Conservation (phyloP, 129 eudicot species). For the Escallonia rubra region DNA sequence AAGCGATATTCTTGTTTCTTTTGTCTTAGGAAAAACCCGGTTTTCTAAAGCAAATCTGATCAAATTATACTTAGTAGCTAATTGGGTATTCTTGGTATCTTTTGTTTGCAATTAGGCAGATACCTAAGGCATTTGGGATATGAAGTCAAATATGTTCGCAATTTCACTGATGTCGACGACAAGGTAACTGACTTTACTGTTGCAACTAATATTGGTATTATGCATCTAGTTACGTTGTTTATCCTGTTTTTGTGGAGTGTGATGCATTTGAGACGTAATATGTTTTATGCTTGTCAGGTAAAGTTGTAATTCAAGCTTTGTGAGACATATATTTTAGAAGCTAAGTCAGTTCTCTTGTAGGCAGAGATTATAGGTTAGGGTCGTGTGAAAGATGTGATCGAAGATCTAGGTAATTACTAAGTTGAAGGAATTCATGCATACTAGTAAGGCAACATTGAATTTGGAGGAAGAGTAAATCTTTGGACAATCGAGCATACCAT, state of each 20-base stretch:
- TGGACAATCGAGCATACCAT: too few species aligned
- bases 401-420: too few species aligned
- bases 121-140: background rate
- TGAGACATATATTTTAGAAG: too few species aligned
- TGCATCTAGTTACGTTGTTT: background rate
- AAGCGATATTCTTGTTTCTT: background rate
- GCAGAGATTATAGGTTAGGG: too few species aligned
- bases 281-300: too few species aligned
- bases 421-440: too few species aligned
- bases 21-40: background rate
- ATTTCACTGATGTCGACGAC: background rate
- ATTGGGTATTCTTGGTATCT: constrained; percentile 14
- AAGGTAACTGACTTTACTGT: constrained; percentile 7
- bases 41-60: background rate
- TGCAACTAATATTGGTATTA: background rate
- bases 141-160: background rate
- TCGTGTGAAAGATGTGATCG: too few species aligned
- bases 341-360: too few species aligned
- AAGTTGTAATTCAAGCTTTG: too few species aligned
- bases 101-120: background rate
- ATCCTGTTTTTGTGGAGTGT: background rate
- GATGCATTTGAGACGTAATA: background rate
- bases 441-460: too few species aligned
- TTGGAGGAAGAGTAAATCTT: too few species aligned
- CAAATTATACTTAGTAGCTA: constrained; percentile 6